Percentiles rank a stretch among this genome's conserved stretches.
phyloP scores from a whole-genome alignment of 2,329 filamentous ascomycete genomes.

The Xylariaceae sp. region DNA sequence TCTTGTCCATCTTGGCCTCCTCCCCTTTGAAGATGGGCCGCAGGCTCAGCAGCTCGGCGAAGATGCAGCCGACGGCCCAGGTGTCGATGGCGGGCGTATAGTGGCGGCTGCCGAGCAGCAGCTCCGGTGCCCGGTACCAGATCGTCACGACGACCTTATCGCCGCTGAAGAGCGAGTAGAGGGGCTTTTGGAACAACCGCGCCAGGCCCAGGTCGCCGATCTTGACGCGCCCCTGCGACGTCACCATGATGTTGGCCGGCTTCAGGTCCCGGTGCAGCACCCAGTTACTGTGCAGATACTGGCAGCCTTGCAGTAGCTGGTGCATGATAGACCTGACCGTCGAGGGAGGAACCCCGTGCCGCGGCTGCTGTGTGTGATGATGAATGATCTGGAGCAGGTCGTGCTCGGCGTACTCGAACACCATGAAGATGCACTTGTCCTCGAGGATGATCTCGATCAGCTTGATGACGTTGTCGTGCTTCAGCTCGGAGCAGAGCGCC shows the following conservation, averaged over 20 bases:
- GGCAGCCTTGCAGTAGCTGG: constrained; percentile 88
- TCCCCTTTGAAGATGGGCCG: constrained; percentile 97
- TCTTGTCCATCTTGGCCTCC: constrained; percentile 99
- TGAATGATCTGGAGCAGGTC: constrained; percentile 97
- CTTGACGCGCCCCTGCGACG: constrained; percentile 81
- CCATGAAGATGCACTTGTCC: constrained; percentile 99
- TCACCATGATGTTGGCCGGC: constrained; percentile 98
- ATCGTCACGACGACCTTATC: constrained; percentile 99
- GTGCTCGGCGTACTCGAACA: constrained; percentile 98
- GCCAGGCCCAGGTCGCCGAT: constrained; percentile 93
- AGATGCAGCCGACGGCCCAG: constrained; percentile 97
- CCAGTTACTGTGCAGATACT: constrained; percentile 96
- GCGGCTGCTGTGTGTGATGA: constrained; percentile 85
- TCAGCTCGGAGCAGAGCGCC: constrained; percentile 90
- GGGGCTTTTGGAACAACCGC: constrained; percentile 86
- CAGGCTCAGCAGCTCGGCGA: constrained; percentile 85
- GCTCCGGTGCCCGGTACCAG: constrained; percentile 95
- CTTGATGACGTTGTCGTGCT: constrained; percentile 83
- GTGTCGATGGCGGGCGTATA: constrained; percentile 97
- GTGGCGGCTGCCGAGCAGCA: constrained; percentile 87
- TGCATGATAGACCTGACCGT: constrained; percentile 94
- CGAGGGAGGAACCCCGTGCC: constrained; percentile 80
- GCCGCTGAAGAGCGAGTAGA: constrained; percentile 85
- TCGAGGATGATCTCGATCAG: constrained; percentile 95
- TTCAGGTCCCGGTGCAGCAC: constrained; percentile 95